Percentiles rank a stretch among this genome's conserved stretches.
phyloP scores from a whole-genome alignment of 169 alveolate species.

The Babesia ovis region DNA sequence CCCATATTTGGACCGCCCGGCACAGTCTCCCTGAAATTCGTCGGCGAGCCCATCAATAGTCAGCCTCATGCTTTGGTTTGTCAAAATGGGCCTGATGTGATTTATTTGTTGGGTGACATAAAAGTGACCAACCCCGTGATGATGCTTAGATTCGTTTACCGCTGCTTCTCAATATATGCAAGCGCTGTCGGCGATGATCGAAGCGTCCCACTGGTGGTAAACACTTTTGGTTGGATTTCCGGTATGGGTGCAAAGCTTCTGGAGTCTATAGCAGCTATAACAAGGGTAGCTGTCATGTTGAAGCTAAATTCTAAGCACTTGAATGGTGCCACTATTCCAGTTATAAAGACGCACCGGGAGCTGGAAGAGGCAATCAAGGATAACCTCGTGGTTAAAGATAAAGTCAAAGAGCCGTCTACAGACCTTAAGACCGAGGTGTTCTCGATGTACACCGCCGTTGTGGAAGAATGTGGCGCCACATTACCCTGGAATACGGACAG shows the following conservation, averaged over 20 bases:
- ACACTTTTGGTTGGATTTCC: constrained; percentile 62
- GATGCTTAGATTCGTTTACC: constrained; percentile 26
- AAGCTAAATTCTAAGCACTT: constrained; percentile 28
- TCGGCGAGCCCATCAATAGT: constrained; percentile 34
- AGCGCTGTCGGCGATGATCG: constrained; percentile 24
- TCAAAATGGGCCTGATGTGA: constrained; percentile 32
- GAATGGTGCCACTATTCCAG: background rate
- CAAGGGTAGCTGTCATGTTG: constrained; percentile 32
- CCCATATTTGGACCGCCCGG: constrained; percentile 62
- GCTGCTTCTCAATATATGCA: constrained; percentile 35
- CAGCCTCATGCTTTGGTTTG: constrained; percentile 36
- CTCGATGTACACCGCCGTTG: background rate
- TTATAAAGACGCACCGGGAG: constrained; percentile 3
- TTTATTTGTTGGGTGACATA: constrained; percentile 45
- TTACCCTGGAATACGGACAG: constrained; percentile 13
- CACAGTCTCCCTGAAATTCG: constrained; percentile 34
- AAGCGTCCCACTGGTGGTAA: constrained; percentile 44
- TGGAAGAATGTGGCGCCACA: constrained; percentile 20
- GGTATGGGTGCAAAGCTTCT: constrained; percentile 59
- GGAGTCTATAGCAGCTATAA: constrained; percentile 36
- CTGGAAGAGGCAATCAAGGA: background rate
- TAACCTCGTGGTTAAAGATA: background rate
- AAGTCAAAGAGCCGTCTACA: background rate
- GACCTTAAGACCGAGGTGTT: constrained; percentile 2
- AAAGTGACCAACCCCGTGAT: constrained; percentile 35